Evolutionary conservation across 2,329 filamentous ascomycete genomes (phyloP).

Genomic region (Alternaria incomplexa): DNA sequence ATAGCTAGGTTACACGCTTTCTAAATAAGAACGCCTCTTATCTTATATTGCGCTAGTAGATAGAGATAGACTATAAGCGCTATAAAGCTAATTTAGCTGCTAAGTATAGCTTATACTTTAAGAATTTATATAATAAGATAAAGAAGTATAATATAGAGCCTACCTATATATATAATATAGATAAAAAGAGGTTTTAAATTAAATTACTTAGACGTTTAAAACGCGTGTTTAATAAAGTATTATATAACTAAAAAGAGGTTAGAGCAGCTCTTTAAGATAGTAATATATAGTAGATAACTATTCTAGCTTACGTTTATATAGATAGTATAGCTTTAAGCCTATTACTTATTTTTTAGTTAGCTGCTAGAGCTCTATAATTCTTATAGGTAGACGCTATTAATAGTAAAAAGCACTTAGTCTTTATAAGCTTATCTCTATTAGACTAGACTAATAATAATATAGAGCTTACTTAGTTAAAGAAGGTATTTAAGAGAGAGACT

Average conservation of each 20-base stretch:
- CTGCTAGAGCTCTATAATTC: too few relatives aligned
- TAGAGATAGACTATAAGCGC: not conserved
- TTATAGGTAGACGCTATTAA: too few relatives aligned
- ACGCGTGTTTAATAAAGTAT: not conserved
- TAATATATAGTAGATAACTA: not conserved
- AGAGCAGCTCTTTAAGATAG: slow-evolving; percentile 10
- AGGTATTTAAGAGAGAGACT: slow-evolving; percentile 13
- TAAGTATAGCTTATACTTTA: slow-evolving; percentile 25
- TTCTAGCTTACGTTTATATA: too few relatives aligned
- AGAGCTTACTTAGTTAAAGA: slow-evolving; percentile 13
- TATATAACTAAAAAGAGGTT: not conserved
- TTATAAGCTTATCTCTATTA: not conserved
- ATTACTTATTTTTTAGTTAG: too few relatives aligned
- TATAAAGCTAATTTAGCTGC: slow-evolving; percentile 20
- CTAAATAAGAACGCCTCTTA: not conserved
- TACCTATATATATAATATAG: slow-evolving; percentile 1
- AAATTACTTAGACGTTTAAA: slow-evolving; percentile 6
- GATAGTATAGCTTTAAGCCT: too few relatives aligned
- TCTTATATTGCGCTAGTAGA: not conserved
- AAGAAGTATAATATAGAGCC: not conserved
- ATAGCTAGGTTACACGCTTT: not conserved
- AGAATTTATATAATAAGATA: not conserved
- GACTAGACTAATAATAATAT: slow-evolving; percentile 18
- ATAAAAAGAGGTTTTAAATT: slow-evolving; percentile 8
- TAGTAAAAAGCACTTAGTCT: not conserved